Percentiles rank a stretch among this genome's conserved stretches.
Evolutionary conservation across 2,329 filamentous ascomycete species (phyloP).

Genomic region (Aurifilum marmelostoma): DNA sequence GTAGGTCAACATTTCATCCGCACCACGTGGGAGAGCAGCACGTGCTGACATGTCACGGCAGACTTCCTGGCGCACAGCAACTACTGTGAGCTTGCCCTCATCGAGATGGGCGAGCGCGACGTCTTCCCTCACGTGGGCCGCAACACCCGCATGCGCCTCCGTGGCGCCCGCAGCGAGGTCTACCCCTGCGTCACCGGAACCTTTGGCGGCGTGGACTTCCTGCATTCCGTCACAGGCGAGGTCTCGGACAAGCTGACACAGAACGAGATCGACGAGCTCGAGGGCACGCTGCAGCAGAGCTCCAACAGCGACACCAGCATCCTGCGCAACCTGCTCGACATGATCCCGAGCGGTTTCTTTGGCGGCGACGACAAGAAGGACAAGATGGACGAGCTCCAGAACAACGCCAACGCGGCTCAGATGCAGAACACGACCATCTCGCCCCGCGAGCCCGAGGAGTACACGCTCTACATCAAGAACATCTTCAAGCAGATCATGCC

Average conservation of each 20-base stretch:
- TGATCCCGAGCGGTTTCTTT: slow-evolving; percentile 80
- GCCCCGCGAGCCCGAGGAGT: slow-evolving; percentile 81
- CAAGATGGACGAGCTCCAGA: slow-evolving; percentile 79
- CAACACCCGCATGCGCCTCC: slow-evolving; percentile 69
- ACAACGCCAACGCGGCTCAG: slow-evolving; percentile 73
- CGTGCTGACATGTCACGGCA: slow-evolving; percentile 34
- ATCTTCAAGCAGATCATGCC: slow-evolving; percentile 83
- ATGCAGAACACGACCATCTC: slow-evolving; percentile 75
- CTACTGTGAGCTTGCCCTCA: slow-evolving; percentile 84
- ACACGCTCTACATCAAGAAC: slow-evolving; percentile 74
- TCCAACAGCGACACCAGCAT: slow-evolving; percentile 69
- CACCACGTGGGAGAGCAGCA: neutral
- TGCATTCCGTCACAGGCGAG: slow-evolving; percentile 81
- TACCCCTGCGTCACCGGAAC: slow-evolving; percentile 89
- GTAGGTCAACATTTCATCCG: slow-evolving; percentile 41
- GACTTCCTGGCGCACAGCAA: slow-evolving; percentile 95
- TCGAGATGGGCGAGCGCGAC: slow-evolving; percentile 79
- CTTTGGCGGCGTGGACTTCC: slow-evolving; percentile 92
- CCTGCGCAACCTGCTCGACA: slow-evolving; percentile 77
- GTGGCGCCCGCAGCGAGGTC: slow-evolving; percentile 66
- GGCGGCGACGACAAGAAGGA: slow-evolving; percentile 73
- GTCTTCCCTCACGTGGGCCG: slow-evolving; percentile 88
- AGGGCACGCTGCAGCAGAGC: slow-evolving; percentile 75
- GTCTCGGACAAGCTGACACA: slow-evolving; percentile 89
- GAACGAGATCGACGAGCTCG: slow-evolving; percentile 85